Conservation (phyloP, 1,139 yeast genomes). For the Nakaseomyces sp. region DNA sequence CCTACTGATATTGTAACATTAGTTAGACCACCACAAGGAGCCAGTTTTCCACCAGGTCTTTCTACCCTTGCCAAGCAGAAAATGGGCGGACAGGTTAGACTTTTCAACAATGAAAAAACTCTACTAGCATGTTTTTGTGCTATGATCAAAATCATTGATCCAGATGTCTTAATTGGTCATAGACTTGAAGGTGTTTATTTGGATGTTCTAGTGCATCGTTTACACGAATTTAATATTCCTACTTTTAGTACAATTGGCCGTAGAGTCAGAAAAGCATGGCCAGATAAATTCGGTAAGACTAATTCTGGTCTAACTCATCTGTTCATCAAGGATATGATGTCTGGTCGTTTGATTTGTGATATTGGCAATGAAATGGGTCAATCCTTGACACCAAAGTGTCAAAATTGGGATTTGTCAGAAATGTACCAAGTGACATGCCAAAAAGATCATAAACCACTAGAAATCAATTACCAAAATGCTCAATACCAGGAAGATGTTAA, state of each 20-base stretch:
- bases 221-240: slow-evolving; percentile 61
- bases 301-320: slow-evolving; percentile 39
- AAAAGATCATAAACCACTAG: slow-evolving; percentile 52
- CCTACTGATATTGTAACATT: slow-evolving; percentile 59
- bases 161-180: slow-evolving; percentile 88
- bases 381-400: slow-evolving; percentile 83
- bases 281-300: slow-evolving; percentile 54
- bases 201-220: slow-evolving; percentile 74
- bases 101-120: slow-evolving; percentile 65
- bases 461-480: slow-evolving; percentile 62
- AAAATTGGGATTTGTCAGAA: slow-evolving; percentile 91
- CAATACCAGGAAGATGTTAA: slow-evolving; percentile 61
- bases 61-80: slow-evolving; percentile 26
- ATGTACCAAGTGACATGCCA: slow-evolving; percentile 75
- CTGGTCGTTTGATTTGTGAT: slow-evolving; percentile 88
- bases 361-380: slow-evolving; percentile 93
- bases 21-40: slow-evolving; percentile 76
- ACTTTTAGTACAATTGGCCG: slow-evolving; percentile 86
- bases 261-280: slow-evolving; percentile 65
- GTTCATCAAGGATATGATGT: slow-evolving; percentile 57
- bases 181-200: slow-evolving; percentile 68
- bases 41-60: slow-evolving; percentile 35
- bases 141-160: slow-evolving; percentile 63
- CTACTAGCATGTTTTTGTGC: slow-evolving; percentile 68
- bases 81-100: slow-evolving; percentile 36